Base-by-base conservation (phyloP, 164 flowering plant species). In the Saururus chinensis region DNA sequence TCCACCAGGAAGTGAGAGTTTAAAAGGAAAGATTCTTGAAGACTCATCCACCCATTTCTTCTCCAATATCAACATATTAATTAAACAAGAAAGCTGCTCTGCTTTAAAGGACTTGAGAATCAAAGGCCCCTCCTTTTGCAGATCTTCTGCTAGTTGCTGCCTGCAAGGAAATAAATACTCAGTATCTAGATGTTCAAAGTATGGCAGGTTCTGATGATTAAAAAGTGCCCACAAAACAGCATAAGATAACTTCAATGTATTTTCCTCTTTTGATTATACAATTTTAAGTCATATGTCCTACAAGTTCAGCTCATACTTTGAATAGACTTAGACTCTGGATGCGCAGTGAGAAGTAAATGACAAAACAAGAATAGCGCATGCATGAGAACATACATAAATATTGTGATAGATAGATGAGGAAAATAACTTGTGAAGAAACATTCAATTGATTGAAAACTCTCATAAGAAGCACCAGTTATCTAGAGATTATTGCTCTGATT, bases 1-100 rank as follows among this genome's bases (percentile, higher is more conserved):
- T 72, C 25, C 10, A 48, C 62, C 54, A 26, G 73, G 61, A 23
- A 51, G 66, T 61, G 55, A 40, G 21, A 82, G 65, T 68, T 64
- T 80, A 69, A 81, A 88, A 61, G 86, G 92, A 41, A 57, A 75
- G 26, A 57, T 51, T 60, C 53, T 53, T 45, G 81, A 74, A 22
- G 73, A 65, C 73, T 86, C 86, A 60, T 77, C 74, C 19, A 91
- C 76, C 93, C 92, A 88, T 75, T 80, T 84, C 75, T 86, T 86
- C 68, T 85, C 89, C 0, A 75, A 71, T 59, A 88, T 81, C 61
- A 91, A 64, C 60, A 79, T 53, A 73, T 85, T 78, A 8, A 84
- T 79, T 62, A 91, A 60, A 49, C 68, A 75, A 71, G 73, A 74
- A 16, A 82, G 74, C 72, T 74, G 79, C 62, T 19, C 20, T 30